A percentile compares a stretch with the other conserved stretches of the same genome.
These are phyloP conservation scores for Cryptococcus jaspeensis DNA, from an alignment of 1,284 basidiomycete genomes.

Conservation along the genomic window DNA sequence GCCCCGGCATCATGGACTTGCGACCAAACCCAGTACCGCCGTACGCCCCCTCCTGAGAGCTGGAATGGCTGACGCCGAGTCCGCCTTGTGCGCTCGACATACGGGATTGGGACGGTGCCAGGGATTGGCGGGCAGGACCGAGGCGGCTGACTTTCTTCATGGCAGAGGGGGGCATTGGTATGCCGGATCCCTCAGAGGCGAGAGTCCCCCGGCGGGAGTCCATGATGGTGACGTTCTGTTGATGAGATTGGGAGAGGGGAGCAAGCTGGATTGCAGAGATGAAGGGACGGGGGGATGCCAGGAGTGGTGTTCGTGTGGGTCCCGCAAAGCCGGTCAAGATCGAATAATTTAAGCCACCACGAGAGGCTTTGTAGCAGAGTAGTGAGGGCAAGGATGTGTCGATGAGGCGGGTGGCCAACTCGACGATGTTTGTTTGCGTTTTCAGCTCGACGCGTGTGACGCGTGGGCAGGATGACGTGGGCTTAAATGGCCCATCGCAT, in stretches of 20 bases:
- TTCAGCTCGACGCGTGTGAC: no score
- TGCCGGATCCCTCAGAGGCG: constrained; percentile 58
- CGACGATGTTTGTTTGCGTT: no score
- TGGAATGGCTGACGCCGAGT: neutral
- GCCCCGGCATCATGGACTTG: constrained; percentile 5
- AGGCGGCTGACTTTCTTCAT: constrained; percentile 58
- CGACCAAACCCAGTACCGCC: constrained; percentile 22
- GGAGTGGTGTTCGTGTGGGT: neutral
- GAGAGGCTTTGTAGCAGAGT: neutral
- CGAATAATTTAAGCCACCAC: no score
- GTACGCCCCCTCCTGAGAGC: constrained; percentile 40
- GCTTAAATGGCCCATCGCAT: no score
- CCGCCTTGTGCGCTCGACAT: constrained; percentile 55
- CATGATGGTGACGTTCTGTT: constrained; percentile 34
- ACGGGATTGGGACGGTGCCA: constrained; percentile 65
- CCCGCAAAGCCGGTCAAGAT: no score
- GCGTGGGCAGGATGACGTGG: no score
- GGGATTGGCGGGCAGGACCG: constrained; percentile 49
- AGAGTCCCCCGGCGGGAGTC: constrained; percentile 59
- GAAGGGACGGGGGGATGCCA: neutral
- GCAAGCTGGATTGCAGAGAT: constrained; percentile 12
- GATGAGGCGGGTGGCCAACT: no score
- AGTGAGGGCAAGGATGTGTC: no score
- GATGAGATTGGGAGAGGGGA: no score
- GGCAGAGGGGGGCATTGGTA: constrained; percentile 59